Evolutionary conservation across 306 rosid genomes (phyloP).

Genomic region (Lablab purpureus): DNA sequence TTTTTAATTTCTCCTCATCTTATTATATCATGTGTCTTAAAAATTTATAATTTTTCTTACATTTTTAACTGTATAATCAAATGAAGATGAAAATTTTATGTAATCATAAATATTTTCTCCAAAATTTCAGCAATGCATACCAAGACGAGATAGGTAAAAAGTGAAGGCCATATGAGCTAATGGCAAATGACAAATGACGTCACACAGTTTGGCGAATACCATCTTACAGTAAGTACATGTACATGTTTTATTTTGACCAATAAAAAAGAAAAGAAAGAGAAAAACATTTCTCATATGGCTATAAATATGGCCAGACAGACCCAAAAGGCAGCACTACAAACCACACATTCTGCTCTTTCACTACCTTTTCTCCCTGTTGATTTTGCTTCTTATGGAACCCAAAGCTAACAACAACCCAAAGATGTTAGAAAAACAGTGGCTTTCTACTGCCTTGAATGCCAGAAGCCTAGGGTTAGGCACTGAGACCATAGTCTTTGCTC

Average conservation of each 20-base stretch:
- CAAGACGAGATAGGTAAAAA: too few relatives aligned
- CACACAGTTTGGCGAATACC: too few relatives aligned
- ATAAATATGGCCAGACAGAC: constrained; percentile 43
- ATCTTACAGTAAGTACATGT: background rate
- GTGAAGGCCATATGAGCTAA: too few relatives aligned
- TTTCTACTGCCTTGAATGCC: constrained; percentile 59
- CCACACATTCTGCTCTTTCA: constrained; percentile 41
- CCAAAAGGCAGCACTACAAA: constrained; percentile 31
- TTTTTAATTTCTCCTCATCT: too few relatives aligned
- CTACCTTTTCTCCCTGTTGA: background rate
- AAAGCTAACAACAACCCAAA: background rate
- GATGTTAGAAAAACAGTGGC: constrained; percentile 50
- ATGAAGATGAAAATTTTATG: too few relatives aligned
- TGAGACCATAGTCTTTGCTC: constrained; percentile 74
- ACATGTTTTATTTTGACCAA: constrained; percentile 20
- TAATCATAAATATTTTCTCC: too few relatives aligned
- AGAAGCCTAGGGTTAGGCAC: constrained; percentile 56
- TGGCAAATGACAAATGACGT: too few relatives aligned
- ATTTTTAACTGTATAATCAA: too few relatives aligned
- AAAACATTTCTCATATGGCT: constrained; percentile 3
- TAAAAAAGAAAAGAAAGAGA: background rate
- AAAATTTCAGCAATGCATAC: too few relatives aligned
- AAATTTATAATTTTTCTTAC: too few relatives aligned
- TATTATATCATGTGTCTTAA: too few relatives aligned
- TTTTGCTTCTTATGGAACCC: background rate